Conservation (phyloP, 192 early-diverging fungal species). For the Dissophora ornata region DNA sequence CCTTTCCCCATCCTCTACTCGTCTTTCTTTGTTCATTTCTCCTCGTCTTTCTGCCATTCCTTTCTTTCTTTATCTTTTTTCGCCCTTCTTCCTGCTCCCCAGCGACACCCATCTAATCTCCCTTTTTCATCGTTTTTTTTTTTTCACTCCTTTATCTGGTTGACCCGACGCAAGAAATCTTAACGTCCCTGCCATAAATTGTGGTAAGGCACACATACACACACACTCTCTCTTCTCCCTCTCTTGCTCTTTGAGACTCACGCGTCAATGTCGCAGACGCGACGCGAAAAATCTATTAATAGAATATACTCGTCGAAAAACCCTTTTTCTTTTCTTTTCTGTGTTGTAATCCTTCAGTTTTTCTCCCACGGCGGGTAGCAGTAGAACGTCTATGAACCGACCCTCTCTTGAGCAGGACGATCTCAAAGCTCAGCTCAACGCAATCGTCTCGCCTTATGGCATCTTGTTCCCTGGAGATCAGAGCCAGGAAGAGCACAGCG, state of each 20-base stretch:
- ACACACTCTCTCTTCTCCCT: no score
- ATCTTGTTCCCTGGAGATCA: conserved; percentile 6
- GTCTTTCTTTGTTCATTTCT: neutral
- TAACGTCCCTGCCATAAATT: no score
- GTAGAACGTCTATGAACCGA: neutral
- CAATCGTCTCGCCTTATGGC: conserved; percentile 20
- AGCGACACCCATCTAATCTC: neutral
- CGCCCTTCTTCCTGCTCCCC: neutral
- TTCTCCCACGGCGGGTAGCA: no score
- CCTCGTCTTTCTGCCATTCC: conserved; percentile 6
- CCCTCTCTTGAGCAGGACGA: conserved; percentile 15
- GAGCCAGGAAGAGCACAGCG: neutral
- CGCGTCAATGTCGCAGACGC: no score
- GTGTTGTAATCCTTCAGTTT: no score
- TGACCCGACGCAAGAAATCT: no score
- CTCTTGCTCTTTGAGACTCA: no score
- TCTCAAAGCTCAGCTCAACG: conserved; percentile 24
- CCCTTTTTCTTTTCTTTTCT: neutral
- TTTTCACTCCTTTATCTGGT: no score
- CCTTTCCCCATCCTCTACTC: neutral
- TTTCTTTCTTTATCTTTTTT: conserved; percentile 4
- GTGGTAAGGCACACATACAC: no score
- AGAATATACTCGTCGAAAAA: no score
- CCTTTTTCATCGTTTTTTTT: no score
- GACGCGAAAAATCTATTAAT: no score